These are phyloP conservation scores for Alloascoidea hylecoeti DNA, from an alignment of 805 yeast genomes.

Conservation along the genomic window DNA sequence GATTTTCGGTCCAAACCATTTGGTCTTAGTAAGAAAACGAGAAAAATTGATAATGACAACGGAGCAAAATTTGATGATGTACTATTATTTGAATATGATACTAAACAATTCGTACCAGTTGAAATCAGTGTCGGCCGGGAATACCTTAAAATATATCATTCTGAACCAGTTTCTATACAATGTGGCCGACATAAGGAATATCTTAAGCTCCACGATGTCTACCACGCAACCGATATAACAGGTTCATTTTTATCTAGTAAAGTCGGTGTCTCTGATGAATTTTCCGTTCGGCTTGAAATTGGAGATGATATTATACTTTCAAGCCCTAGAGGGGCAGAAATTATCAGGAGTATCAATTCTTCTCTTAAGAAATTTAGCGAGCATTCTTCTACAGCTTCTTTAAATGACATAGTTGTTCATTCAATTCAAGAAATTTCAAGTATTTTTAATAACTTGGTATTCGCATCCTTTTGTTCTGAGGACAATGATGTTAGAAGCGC, in stretches of 20 bases:
- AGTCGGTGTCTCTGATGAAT: slow-evolving; percentile 12
- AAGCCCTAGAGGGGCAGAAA: slow-evolving; percentile 18
- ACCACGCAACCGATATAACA: neutral
- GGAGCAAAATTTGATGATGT: neutral
- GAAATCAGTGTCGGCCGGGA: neutral
- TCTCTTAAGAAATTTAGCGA: neutral
- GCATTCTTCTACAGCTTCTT: neutral
- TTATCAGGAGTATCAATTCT: slow-evolving; percentile 25
- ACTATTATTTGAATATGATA: neutral
- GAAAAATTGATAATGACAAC: slow-evolving; percentile 18
- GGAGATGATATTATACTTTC: neutral
- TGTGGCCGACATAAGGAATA: neutral
- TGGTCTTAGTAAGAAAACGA: slow-evolving; percentile 28
- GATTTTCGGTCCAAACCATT: slow-evolving; percentile 21
- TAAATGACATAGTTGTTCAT: neutral
- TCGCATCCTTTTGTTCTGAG: slow-evolving; percentile 53
- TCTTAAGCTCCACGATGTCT: neutral
- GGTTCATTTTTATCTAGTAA: slow-evolving; percentile 2
- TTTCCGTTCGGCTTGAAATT: neutral
- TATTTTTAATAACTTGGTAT: slow-evolving; percentile 44
- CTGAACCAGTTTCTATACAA: neutral
- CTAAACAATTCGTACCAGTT: neutral
- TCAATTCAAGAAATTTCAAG: slow-evolving; percentile 32
- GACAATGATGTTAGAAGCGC: slow-evolving; percentile 45
- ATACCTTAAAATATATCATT: neutral